Base-by-base conservation (phyloP, 768 basidiomycete species). In the Mycena filopes region DNA sequence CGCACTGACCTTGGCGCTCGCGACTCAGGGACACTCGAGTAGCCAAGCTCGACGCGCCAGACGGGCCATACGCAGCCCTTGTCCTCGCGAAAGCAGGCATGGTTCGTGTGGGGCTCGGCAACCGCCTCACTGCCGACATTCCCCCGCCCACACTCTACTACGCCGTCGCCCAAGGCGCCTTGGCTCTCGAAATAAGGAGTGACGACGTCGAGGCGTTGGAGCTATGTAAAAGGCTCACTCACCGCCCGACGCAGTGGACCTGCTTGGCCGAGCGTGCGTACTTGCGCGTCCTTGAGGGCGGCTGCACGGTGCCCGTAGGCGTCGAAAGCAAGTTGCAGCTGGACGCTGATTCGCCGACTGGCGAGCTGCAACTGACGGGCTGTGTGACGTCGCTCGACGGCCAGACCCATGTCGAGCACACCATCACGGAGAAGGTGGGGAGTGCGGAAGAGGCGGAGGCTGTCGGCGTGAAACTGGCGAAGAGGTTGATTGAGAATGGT, bases 281-380 rank as follows among this genome's bases (percentile, higher is more conserved):
- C 77, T 81, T 99, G 67, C 83, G 90, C n/a, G 89, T 91, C 23
- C 82, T 99, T 56, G 98, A 99, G 77, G 98, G 98, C 23, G 98
- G 98, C 28, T 99, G 98, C 78, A 96, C 93, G 65, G 96, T 99
- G 0, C 97, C 97, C 2, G 95, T 99, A 20, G 96, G 96, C 9
- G 90, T 94, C 31, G 79, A 83, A 55, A 89, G 87, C 29, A 78
- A 75, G 50, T 75, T 91, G 60, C 75, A 77, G 13, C 5, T 55
- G 21, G 40, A 55, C 16, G 42, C 20, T 12, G 54, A 20, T 25
- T 71, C 73, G 13, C 79, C 46, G 20, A 55, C 21, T 3, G 55
- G 77, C 0, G 79, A 73, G 36, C 78, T 99, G 63, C 85, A 80
- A 49, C 76, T 99, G 48, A 88, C 88, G 5, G 93, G 92, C 0